A percentile compares a stretch with the other conserved stretches of the same genome.
Evolutionary conservation across 2,329 filamentous ascomycete species (phyloP).

Genomic region (Rachicladosporium sp.): DNA sequence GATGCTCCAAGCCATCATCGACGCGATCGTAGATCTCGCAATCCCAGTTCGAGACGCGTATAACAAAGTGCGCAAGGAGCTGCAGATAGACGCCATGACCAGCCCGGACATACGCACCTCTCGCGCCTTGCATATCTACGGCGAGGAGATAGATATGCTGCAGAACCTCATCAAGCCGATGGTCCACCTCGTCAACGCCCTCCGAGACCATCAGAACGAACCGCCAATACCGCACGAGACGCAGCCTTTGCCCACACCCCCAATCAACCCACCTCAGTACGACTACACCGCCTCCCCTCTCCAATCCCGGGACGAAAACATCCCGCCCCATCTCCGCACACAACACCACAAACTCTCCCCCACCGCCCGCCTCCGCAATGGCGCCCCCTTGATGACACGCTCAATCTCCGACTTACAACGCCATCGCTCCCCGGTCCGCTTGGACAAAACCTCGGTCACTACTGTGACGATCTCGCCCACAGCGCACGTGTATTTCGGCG

Average conservation of each 20-base stretch:
- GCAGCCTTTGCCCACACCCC: no score
- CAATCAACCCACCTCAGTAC: no score
- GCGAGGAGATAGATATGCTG: slow-evolving; percentile 73
- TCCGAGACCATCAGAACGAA: slow-evolving; percentile 69
- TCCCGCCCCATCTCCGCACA: not conserved
- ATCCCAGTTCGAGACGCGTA: slow-evolving; percentile 77
- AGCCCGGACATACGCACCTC: slow-evolving; percentile 71
- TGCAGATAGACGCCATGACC: slow-evolving; percentile 82
- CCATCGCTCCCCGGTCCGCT: no score
- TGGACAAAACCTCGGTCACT: slow-evolving; percentile 16
- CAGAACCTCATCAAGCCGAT: slow-evolving; percentile 78
- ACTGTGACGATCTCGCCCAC: slow-evolving; percentile 65
- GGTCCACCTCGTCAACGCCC: slow-evolving; percentile 67
- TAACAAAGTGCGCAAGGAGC: slow-evolving; percentile 73
- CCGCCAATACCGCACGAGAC: slow-evolving; percentile 12
- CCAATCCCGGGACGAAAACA: not conserved
- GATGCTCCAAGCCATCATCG: slow-evolving; percentile 79
- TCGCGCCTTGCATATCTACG: slow-evolving; percentile 64
- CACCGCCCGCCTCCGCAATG: slow-evolving; percentile 3
- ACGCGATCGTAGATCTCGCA: slow-evolving; percentile 84
- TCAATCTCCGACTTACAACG: no score
- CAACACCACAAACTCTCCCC: slow-evolving; percentile 4
- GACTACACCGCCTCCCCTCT: no score
- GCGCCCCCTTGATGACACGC: not conserved
- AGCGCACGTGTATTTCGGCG: slow-evolving; percentile 77